Percentiles rank a stretch among this genome's conserved stretches.
These are phyloP conservation scores for Pestalotiopsis sp. DNA, from an alignment of 2,329 filamentous ascomycete genomes.

Conservation along the genomic window DNA sequence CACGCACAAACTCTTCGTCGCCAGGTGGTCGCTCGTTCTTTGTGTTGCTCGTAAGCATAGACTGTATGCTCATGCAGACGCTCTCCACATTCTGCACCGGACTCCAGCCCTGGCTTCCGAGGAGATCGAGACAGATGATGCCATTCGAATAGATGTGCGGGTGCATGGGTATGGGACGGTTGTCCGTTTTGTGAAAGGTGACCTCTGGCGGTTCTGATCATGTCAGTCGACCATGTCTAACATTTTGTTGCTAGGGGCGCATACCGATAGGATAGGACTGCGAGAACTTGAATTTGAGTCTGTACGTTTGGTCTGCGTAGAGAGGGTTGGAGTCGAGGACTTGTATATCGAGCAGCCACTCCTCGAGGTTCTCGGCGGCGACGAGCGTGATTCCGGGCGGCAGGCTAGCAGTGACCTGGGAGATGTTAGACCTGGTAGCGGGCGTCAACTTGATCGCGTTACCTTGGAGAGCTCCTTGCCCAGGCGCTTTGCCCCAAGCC, in stretches of 20 bases:
- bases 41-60: constrained; percentile 94
- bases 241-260: neutral
- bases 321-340: constrained; percentile 91
- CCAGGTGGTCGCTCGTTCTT: constrained; percentile 90
- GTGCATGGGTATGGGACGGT: constrained; percentile 83
- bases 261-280: constrained; percentile 87
- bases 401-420: constrained; percentile 57
- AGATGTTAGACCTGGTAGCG: constrained; percentile 31
- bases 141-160: constrained; percentile 98
- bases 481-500: constrained; percentile 58
- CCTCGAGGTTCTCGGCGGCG: constrained; percentile 78
- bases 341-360: constrained; percentile 91
- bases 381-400: constrained; percentile 78
- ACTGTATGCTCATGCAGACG: constrained; percentile 95
- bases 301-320: constrained; percentile 78
- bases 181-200: constrained; percentile 72
- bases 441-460: constrained; percentile 8
- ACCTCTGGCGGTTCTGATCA: constrained; percentile 87
- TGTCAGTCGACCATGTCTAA: neutral
- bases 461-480: constrained; percentile 64
- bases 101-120: constrained; percentile 88
- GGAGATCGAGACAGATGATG: constrained; percentile 94
- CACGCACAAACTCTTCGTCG: constrained; percentile 84
- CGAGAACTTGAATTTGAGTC: constrained; percentile 86
- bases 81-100: constrained; percentile 97